Percentiles rank a stretch among this genome's conserved stretches.
Conservation (phyloP, 1,284 basidiomycete genomes). For the Ceratobasidium sp. region DNA sequence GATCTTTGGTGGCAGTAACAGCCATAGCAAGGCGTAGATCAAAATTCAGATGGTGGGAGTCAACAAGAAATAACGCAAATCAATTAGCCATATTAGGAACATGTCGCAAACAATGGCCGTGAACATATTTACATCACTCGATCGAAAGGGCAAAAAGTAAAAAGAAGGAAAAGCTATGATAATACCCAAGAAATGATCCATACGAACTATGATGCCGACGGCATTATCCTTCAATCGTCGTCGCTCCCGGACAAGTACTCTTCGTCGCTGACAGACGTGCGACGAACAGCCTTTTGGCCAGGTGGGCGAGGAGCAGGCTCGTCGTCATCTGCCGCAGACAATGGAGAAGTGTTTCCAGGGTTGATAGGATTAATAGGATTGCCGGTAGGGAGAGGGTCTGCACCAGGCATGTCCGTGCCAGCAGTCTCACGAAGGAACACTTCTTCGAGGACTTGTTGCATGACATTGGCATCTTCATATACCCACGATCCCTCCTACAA, state of each 20-base stretch:
- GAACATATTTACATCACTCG: conserved; percentile 12
- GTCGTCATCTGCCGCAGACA: conserved; percentile 26
- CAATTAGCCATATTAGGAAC: conserved; percentile 39
- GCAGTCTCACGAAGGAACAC: conserved; percentile 48
- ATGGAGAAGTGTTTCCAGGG: conserved; percentile 24
- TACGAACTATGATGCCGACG: background rate
- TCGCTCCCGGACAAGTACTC: conserved; percentile 32
- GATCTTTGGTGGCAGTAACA: conserved; percentile 44
- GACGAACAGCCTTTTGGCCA: conserved; percentile 13
- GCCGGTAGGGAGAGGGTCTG: conserved; percentile 20
- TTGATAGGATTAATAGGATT: background rate
- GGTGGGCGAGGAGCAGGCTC: conserved; percentile 25
- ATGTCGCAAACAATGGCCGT: conserved; percentile 3
- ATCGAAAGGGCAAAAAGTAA: background rate
- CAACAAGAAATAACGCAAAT: conserved; percentile 19
- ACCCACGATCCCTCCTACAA: conserved; percentile 84
- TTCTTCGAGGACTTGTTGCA: conserved; percentile 82
- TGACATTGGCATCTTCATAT: conserved; percentile 88
- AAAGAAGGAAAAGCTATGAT: background rate
- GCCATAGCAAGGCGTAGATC: conserved; percentile 5
- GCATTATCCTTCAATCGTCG: conserved; percentile 4
- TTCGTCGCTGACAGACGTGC: conserved; percentile 31
- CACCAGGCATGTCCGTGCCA: conserved; percentile 43
- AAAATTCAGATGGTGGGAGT: conserved; percentile 13
- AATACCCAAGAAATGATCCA: conserved; percentile 24